A percentile compares a stretch with the other conserved stretches of the same genome.
phyloP scores from a whole-genome alignment of 345 rosid genomes.

The Rubroshorea leprosula region DNA sequence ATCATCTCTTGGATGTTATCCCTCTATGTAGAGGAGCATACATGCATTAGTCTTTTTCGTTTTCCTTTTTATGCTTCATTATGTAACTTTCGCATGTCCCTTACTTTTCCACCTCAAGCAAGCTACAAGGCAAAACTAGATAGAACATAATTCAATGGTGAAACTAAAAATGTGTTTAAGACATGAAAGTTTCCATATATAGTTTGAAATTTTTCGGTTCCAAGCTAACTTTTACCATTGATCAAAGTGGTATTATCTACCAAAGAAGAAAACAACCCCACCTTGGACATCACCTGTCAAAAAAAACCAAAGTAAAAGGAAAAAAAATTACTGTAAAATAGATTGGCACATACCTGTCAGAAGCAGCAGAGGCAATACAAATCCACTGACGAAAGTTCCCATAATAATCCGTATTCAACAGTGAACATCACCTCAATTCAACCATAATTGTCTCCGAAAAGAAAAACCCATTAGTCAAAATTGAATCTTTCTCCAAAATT shows the following conservation, averaged over 20 bases:
- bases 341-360: slow-evolving; percentile 32
- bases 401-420: slow-evolving; percentile 13
- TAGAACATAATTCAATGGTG: background rate
- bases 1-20: background rate
- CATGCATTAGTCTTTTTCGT: background rate
- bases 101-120: background rate
- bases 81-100: background rate
- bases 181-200: no score
- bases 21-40: background rate
- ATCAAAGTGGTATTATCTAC: background rate
- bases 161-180: background rate
- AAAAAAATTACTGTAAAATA: background rate
- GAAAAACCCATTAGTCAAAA: slow-evolving; percentile 2
- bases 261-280: background rate
- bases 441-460: background rate
- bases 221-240: no score
- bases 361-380: slow-evolving; percentile 45
- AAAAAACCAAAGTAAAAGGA: background rate
- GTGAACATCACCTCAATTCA: background rate
- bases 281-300: background rate
- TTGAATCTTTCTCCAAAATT: slow-evolving; percentile 4
- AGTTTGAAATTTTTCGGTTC: no score
- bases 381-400: slow-evolving; percentile 39
- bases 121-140: background rate
- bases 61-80: no score